Conservation (phyloP, 73 alveolate genomes). For the Tetrahymena malaccensis region DNA sequence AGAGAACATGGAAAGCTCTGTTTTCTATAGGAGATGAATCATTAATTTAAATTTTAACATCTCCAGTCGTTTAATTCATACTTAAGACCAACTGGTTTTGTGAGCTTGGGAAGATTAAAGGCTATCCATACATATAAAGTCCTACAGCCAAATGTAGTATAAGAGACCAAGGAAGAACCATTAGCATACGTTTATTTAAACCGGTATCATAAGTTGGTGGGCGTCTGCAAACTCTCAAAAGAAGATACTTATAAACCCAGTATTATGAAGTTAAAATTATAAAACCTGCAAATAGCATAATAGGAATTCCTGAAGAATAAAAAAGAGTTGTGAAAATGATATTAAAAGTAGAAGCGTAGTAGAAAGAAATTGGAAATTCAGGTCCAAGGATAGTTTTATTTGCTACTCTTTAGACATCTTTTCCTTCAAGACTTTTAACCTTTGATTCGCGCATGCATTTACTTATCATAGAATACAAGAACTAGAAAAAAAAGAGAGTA, state of each 20-base stretch:
- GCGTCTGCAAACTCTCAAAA: background rate
- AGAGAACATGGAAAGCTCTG: background rate
- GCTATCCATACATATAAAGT: background rate
- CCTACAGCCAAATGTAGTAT: background rate
- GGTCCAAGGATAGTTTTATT: background rate
- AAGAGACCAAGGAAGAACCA: background rate
- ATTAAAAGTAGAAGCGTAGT: background rate
- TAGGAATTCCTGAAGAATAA: background rate
- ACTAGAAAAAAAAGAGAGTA: background rate
- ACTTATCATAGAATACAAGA: background rate
- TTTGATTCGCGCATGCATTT: background rate
- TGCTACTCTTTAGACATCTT: background rate
- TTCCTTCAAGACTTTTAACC: background rate
- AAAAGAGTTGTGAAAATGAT: background rate
- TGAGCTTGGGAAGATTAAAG: background rate
- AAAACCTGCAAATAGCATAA: background rate
- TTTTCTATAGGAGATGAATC: background rate
- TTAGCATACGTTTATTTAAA: background rate
- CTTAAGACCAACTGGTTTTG: background rate
- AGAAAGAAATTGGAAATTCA: background rate
- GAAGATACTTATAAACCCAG: background rate
- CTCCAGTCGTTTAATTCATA: background rate
- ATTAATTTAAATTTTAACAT: background rate
- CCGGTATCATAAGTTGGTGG: background rate
- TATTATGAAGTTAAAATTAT: background rate